Conservation (phyloP, 768 basidiomycete species). For the Tulasnella sp. region DNA sequence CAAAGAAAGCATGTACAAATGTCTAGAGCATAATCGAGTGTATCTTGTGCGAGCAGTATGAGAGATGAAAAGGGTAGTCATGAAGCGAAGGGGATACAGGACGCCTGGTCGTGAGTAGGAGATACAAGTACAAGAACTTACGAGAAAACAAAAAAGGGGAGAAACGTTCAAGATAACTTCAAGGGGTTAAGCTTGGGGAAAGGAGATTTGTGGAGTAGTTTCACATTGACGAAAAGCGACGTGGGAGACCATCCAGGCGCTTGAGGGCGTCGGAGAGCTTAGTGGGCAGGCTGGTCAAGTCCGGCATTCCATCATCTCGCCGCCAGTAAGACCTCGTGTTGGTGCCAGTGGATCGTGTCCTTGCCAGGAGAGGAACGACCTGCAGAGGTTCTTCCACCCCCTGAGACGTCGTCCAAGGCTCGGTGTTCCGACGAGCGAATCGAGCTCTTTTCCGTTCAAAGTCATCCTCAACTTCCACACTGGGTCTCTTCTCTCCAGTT, state of each 20-base stretch:
- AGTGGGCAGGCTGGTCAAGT: background rate
- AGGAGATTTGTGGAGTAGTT: background rate
- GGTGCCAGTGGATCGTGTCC: background rate
- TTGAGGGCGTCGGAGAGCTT: slow-evolving; percentile 21
- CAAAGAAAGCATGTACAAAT: background rate
- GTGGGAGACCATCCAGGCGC: background rate
- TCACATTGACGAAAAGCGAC: background rate
- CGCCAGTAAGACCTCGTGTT: background rate
- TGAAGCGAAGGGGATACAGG: background rate
- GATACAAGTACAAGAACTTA: slow-evolving; percentile 12
- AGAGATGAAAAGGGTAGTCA: background rate
- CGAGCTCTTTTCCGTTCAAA: slow-evolving; percentile 17
- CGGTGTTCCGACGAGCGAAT: background rate
- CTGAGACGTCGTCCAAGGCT: no score
- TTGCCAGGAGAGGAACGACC: background rate
- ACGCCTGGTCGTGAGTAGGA: background rate
- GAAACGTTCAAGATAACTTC: background rate
- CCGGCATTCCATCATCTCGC: background rate
- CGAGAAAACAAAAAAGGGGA: background rate
- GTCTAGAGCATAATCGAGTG: background rate
- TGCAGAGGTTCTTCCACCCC: background rate
- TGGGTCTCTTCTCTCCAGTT: slow-evolving; percentile 14
- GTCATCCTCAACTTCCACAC: slow-evolving; percentile 11
- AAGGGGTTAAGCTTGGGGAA: background rate
- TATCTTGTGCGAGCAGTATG: background rate